Percentiles rank a stretch among this genome's conserved stretches.
phyloP scores from a whole-genome alignment of 2,329 filamentous ascomycete species.

The Stachybotrys chlorohalonatus region DNA sequence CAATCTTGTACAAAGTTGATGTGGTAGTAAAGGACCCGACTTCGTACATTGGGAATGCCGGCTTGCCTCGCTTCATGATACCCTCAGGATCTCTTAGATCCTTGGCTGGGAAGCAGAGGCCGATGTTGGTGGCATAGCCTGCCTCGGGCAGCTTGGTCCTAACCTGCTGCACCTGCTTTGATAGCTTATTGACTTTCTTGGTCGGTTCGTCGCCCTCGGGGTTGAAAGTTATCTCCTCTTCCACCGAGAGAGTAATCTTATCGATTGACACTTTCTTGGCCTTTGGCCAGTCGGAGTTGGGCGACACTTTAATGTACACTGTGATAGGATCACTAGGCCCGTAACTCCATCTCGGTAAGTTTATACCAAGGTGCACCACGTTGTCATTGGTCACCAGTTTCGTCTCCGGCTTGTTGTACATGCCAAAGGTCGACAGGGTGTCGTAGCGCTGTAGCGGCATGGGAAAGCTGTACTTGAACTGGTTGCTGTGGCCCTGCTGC shows the following conservation, averaged over 20 bases:
- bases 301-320: slow-evolving; percentile 88
- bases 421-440: slow-evolving; percentile 94
- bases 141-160: slow-evolving; percentile 80
- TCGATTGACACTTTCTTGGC: slow-evolving; percentile 87
- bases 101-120: slow-evolving; percentile 81
- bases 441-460: slow-evolving; percentile 91
- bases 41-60: slow-evolving; percentile 81
- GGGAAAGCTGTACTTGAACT: slow-evolving; percentile 86
- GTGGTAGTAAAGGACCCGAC: slow-evolving; percentile 89
- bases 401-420: slow-evolving; percentile 95
- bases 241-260: slow-evolving; percentile 87
- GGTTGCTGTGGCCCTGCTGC: slow-evolving; percentile 77
- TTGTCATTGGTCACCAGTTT: slow-evolving; percentile 82
- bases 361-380: slow-evolving; percentile 83
- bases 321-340: slow-evolving; percentile 91
- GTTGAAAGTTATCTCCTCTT: slow-evolving; percentile 98
- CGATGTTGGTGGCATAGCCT: slow-evolving; percentile 88
- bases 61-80: slow-evolving; percentile 73
- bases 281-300: slow-evolving; percentile 90
- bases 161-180: slow-evolving; percentile 73
- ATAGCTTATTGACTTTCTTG: slow-evolving; percentile 78
- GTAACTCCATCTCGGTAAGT: slow-evolving; percentile 91
- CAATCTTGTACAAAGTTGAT: slow-evolving; percentile 93
- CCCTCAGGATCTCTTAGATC: slow-evolving; percentile 82
- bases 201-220: slow-evolving; percentile 93